These are phyloP conservation scores for Ophidiomyces ophidiicola DNA, from an alignment of 2,329 filamentous ascomycete species.

Conservation along the genomic window DNA sequence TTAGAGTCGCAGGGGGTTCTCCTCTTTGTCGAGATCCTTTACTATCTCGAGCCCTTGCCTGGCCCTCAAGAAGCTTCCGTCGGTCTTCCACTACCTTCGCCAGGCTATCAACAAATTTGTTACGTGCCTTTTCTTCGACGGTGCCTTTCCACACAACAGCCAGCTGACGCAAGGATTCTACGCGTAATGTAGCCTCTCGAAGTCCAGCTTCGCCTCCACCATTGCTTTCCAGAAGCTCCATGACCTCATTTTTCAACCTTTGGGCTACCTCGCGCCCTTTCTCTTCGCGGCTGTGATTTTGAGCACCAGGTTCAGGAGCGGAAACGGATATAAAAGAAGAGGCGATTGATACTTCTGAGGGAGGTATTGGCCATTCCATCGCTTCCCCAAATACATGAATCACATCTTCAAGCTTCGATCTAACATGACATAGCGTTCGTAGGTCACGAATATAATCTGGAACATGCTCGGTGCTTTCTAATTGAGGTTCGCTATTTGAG, in stretches of 20 bases:
- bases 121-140: conserved; percentile 76
- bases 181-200: conserved; percentile 53
- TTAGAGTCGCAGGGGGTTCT: conserved; percentile 18
- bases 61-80: conserved; percentile 36
- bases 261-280: conserved; percentile 73
- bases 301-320: conserved; percentile 59
- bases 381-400: conserved; percentile 87
- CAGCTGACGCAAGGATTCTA: conserved; percentile 66
- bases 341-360: conserved; percentile 69
- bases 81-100: conserved; percentile 72
- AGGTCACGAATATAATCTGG: conserved; percentile 64
- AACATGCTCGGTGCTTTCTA: conserved; percentile 27
- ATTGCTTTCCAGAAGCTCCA: conserved; percentile 48
- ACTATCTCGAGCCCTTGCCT: conserved; percentile 31
- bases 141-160: conserved; percentile 88
- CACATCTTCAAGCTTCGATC: conserved; percentile 72
- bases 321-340: conserved; percentile 86
- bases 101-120: conserved; percentile 68
- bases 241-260: conserved; percentile 57
- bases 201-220: conserved; percentile 54
- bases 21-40: conserved; percentile 13
- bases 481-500: neutral
- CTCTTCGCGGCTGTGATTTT: conserved; percentile 62
- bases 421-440: conserved; percentile 69
- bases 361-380: conserved; percentile 88